phyloP scores from a whole-genome alignment of 2,329 filamentous ascomycete species.

The Xylaria sp. region DNA sequence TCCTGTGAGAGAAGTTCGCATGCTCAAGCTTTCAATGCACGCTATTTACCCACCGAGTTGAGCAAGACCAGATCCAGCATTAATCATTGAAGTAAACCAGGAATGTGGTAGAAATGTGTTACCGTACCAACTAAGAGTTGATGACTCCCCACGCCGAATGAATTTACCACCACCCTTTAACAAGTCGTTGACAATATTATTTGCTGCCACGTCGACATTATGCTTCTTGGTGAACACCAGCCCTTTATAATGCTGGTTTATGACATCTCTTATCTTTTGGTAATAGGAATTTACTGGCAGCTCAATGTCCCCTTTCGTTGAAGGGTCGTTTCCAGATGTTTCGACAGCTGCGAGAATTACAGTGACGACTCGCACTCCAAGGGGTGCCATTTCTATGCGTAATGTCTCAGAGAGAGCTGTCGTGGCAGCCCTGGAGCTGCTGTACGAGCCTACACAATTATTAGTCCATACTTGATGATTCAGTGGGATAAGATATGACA shows the following conservation, averaged over 20 bases:
- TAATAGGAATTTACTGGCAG: constrained; percentile 19
- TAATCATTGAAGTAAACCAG: constrained; percentile 7
- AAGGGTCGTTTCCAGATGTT: constrained; percentile 2
- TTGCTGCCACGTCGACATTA: constrained; percentile 13
- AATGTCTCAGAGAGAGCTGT: constrained; percentile 15
- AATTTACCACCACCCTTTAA: constrained; percentile 10
- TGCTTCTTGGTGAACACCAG: constrained; percentile 9
- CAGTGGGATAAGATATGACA: background rate
- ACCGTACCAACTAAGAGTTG: constrained; percentile 14
- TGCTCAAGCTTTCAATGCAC: background rate
- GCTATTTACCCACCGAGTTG: background rate
- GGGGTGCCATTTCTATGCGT: constrained; percentile 14
- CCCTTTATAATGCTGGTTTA: constrained; percentile 8
- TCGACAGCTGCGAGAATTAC: background rate
- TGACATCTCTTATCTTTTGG: constrained; percentile 14
- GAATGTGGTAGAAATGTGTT: constrained; percentile 14
- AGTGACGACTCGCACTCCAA: constrained; percentile 20
- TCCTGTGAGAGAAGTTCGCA: background rate
- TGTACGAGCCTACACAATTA: constrained; percentile 5
- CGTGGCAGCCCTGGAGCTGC: background rate
- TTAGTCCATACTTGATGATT: background rate
- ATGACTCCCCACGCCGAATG: constrained; percentile 21
- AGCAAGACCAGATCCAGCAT: constrained; percentile 14
- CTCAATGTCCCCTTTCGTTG: constrained; percentile 3
- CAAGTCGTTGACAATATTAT: constrained; percentile 18